Evolutionary conservation across 73 alveolate species (phyloP).

Genomic region (Urostyla sp.): DNA sequence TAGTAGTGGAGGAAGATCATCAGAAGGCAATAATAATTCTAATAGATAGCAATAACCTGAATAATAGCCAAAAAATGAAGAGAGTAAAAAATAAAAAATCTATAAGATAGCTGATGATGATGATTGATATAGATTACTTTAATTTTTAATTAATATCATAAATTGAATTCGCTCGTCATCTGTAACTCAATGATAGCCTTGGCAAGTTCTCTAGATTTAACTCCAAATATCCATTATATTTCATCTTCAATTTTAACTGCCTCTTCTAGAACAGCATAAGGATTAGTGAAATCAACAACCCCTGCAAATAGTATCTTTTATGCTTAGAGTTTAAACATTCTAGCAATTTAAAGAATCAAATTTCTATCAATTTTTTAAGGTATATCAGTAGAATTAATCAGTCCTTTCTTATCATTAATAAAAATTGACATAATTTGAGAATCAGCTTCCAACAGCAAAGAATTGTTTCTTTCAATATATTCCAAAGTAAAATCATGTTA

Average conservation of each 20-base stretch:
- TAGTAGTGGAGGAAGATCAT: too few relatives aligned
- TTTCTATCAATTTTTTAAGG: background rate
- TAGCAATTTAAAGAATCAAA: background rate
- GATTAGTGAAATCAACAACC: too few relatives aligned
- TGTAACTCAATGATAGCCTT: conserved; percentile 12
- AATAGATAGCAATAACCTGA: too few relatives aligned
- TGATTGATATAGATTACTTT: too few relatives aligned
- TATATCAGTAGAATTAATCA: background rate
- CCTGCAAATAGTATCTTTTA: background rate
- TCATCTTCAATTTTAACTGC: conserved; percentile 31
- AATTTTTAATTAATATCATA: too few relatives aligned
- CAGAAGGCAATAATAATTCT: too few relatives aligned
- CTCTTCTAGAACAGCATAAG: background rate
- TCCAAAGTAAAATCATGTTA: background rate
- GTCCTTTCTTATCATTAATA: background rate
- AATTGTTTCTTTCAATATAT: background rate
- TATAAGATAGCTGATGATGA: too few relatives aligned
- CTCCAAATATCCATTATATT: background rate
- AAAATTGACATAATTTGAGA: background rate
- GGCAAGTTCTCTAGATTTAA: background rate
- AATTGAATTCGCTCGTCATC: too few relatives aligned
- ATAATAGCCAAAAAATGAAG: too few relatives aligned
- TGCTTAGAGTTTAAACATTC: background rate
- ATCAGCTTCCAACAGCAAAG: background rate
- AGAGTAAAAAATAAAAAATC: too few relatives aligned